Evolutionary conservation across 208 protist species (phyloP), one percentile per base, ranked within the genome.

Genomic region (Trypanosoma conorhini): DNA sequence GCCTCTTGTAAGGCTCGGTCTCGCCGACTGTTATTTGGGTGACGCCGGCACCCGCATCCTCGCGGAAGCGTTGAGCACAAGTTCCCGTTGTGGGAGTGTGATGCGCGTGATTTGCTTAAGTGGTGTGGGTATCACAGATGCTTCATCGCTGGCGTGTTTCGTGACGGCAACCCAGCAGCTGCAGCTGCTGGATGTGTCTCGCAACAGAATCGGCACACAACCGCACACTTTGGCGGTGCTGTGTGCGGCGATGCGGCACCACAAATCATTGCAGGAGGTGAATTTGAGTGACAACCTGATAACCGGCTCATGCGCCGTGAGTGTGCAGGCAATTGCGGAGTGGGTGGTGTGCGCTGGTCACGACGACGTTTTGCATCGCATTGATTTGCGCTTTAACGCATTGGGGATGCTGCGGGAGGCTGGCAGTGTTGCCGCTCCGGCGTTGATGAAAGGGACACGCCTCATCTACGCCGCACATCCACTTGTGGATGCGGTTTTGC

Each of bases 401-500:
- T 30, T 80, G 22, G 75, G 75, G 10, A 58, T 80, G 35, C 44
- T 46, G 2, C 21, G 38, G n/a, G 56, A 62, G 19, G 12, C 22
- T 40, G 31, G 44, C 12, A 21, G n/a, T 56, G 15, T 22, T 66
- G 64, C 35, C 58, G 15, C 31, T 65, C 7, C 67, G 33, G 30
- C 15, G 40, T 21, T 7, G 12, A 44, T 17, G 24, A 57, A 54
- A 60, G 38, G 17, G 42, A 60, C 5, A 31, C 15, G 30, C 28
- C 40, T 5, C 4, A 42, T 80, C 24, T 71, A 74, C 35, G 70
- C 61, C 30, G 57, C 57, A 46, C 83, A 89, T 28, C 83, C 87
- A 15, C 61, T 92, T 33, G 60, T 88, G 28, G 81, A 83, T 46
- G 87, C 83, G 15, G 57, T 92, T 15, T 70, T 80, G 38, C 74